phyloP scores from a whole-genome alignment of 192 early-diverging fungal genomes.

The Rhizophagus clarus region DNA sequence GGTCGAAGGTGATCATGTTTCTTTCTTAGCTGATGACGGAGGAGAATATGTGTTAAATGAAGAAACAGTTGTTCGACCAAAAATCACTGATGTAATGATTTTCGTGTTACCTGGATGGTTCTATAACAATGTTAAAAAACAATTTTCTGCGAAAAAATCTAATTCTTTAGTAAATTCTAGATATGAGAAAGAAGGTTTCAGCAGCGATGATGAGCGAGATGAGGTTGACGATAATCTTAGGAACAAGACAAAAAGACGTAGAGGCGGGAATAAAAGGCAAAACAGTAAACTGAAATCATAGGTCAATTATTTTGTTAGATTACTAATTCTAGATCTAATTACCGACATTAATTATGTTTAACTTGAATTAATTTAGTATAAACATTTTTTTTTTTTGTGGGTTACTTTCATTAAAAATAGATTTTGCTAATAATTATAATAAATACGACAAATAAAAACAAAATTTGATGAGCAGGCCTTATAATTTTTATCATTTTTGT shows the following conservation, averaged over 20 bases:
- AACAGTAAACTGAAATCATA: background rate
- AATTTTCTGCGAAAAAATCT: conserved; percentile 30
- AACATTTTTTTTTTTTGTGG: background rate
- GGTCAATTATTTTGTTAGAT: too few relatives aligned
- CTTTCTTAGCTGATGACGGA: conserved; percentile 43
- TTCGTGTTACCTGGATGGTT: conserved; percentile 37
- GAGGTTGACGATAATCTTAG: conserved; percentile 31
- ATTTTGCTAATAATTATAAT: too few relatives aligned
- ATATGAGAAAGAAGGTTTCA: conserved; percentile 38
- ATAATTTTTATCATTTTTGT: too few relatives aligned
- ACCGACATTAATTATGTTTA: too few relatives aligned
- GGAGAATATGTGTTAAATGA: conserved; percentile 39
- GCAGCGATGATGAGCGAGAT: conserved; percentile 34
- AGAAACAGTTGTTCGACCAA: conserved; percentile 40
- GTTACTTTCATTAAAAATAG: too few relatives aligned
- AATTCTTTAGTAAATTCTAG: conserved; percentile 17
- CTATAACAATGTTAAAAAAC: conserved; percentile 22
- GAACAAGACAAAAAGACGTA: background rate
- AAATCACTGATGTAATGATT: conserved; percentile 33
- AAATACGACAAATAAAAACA: too few relatives aligned
- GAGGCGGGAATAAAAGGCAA: background rate
- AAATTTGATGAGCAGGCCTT: too few relatives aligned
- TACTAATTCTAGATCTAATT: too few relatives aligned
- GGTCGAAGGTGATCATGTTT: conserved; percentile 41
- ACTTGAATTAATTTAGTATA: too few relatives aligned